Evolutionary conservation across 208 protist genomes (phyloP).

Genomic region (Angomonas deanei): DNA sequence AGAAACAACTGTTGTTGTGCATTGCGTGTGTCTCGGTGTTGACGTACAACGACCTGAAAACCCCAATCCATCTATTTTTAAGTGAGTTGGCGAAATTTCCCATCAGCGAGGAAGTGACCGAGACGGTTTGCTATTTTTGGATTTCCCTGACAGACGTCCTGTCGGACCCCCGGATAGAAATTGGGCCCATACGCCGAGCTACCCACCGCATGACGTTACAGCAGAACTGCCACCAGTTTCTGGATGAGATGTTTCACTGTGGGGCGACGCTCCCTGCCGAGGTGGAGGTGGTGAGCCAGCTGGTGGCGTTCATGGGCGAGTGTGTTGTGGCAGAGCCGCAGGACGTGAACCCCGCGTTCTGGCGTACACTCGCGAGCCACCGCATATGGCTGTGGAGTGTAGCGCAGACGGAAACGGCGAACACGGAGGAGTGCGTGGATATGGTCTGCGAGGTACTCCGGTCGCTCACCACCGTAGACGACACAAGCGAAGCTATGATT

Average conservation of each 20-base stretch:
- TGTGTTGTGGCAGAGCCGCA: constrained; percentile 43
- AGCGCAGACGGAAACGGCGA: constrained; percentile 7
- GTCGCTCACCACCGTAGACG: constrained; percentile 41
- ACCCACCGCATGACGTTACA: constrained; percentile 49
- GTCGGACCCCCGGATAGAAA: constrained; percentile 39
- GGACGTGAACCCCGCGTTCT: constrained; percentile 48
- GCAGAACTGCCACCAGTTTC: constrained; percentile 17
- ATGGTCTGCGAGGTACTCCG: constrained; percentile 47
- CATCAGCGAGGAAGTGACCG: background rate
- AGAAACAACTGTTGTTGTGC: constrained; percentile 39
- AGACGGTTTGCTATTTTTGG: constrained; percentile 18
- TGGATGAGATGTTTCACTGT: background rate
- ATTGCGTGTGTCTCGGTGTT: constrained; percentile 38
- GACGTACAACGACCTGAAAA: constrained; percentile 18
- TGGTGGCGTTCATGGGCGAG: constrained; percentile 41
- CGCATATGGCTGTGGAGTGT: constrained; percentile 42
- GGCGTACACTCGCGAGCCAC: constrained; percentile 34
- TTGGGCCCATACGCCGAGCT: constrained; percentile 59
- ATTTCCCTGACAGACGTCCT: constrained; percentile 42
- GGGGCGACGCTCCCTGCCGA: constrained; percentile 21
- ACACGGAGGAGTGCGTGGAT: constrained; percentile 13
- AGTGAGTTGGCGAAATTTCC: background rate
- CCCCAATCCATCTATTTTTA: background rate
- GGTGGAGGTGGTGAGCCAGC: constrained; percentile 24
- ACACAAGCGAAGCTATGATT: constrained; percentile 33